Conservation (phyloP, 2,329 filamentous ascomycete genomes). For the Ceratocystis papillata region DNA sequence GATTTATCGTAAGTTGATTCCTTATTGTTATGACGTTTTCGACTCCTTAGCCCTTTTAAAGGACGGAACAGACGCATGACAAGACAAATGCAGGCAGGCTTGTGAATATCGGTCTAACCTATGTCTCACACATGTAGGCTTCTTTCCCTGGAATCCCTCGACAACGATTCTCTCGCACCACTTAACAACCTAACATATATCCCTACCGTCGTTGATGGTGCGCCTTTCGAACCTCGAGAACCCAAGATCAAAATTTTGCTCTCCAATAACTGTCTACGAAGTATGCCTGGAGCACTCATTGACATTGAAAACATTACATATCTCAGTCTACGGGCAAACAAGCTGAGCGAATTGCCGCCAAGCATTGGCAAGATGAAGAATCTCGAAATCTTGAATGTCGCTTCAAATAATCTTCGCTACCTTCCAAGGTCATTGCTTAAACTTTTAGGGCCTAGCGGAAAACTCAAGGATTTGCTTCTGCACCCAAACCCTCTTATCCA, state of each 20-base stretch:
- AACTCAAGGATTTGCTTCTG: slow-evolving; percentile 43
- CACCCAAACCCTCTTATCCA: slow-evolving; percentile 54
- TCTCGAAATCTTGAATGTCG: slow-evolving; percentile 53
- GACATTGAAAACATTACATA: slow-evolving; percentile 51
- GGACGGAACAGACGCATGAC: background rate
- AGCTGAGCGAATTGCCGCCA: slow-evolving; percentile 49
- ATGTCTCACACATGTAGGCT: slow-evolving; percentile 28
- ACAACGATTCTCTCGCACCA: slow-evolving; percentile 46
- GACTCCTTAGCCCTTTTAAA: background rate
- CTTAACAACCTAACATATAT: slow-evolving; percentile 46
- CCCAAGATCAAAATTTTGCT: slow-evolving; percentile 53
- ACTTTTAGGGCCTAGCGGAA: slow-evolving; percentile 39
- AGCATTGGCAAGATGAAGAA: slow-evolving; percentile 48
- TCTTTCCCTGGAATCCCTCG: slow-evolving; percentile 42
- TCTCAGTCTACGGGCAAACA: slow-evolving; percentile 55
- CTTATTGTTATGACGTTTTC: background rate
- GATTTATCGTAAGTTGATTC: slow-evolving; percentile 47
- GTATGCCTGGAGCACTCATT: slow-evolving; percentile 51
- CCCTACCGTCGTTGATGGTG: slow-evolving; percentile 44
- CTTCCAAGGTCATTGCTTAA: slow-evolving; percentile 54
- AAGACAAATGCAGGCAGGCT: slow-evolving; percentile 8
- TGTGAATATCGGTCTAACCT: slow-evolving; percentile 18
- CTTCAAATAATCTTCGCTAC: slow-evolving; percentile 49
- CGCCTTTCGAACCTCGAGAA: slow-evolving; percentile 48
- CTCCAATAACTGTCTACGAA: slow-evolving; percentile 45